phyloP scores from a whole-genome alignment of 2,329 filamentous ascomycete species.

The Pseudogymnoascus verrucosus region DNA sequence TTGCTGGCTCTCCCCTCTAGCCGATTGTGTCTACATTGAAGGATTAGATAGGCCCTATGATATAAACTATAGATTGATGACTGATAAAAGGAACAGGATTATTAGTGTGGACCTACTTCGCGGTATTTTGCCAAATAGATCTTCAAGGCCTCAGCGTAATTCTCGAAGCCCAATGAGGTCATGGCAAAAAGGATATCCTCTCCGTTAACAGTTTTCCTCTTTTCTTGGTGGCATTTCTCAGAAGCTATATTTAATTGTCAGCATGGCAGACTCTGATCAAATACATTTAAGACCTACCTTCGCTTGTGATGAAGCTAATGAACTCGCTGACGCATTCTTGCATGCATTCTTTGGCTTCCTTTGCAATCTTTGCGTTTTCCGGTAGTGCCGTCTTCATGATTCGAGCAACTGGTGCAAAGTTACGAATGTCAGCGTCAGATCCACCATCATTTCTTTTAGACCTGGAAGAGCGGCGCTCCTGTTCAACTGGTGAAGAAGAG shows the following conservation, averaged over 20 bases:
- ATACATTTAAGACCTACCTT: slow-evolving; percentile 56
- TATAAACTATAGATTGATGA: slow-evolving; percentile 17
- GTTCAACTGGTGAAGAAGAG: slow-evolving; percentile 43
- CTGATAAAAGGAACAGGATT: slow-evolving; percentile 6
- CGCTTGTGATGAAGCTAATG: slow-evolving; percentile 98
- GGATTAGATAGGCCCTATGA: slow-evolving; percentile 28
- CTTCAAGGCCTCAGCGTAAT: slow-evolving; percentile 95
- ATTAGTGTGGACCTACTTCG: slow-evolving; percentile 60
- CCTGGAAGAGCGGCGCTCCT: slow-evolving; percentile 40
- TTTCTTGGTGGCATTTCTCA: slow-evolving; percentile 98
- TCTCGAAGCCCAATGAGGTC: slow-evolving; percentile 97
- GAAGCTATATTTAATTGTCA: slow-evolving; percentile 57
- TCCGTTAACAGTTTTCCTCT: slow-evolving; percentile 97
- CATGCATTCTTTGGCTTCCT: slow-evolving; percentile 99
- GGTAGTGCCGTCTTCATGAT: slow-evolving; percentile 98
- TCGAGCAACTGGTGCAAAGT: slow-evolving; percentile 90
- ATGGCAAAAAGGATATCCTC: slow-evolving; percentile 98
- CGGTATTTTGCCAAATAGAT: slow-evolving; percentile 97
- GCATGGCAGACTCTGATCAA: slow-evolving; percentile 13
- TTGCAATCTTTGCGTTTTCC: slow-evolving; percentile 97
- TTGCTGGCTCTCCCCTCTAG: slow-evolving; percentile 49
- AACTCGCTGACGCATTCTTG: slow-evolving; percentile 99
- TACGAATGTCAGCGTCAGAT: slow-evolving; percentile 85
- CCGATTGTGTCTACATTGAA: slow-evolving; percentile 61
- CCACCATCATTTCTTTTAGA: slow-evolving; percentile 23